Percentiles rank a stretch among this genome's conserved stretches.
Conservation (phyloP, 768 basidiomycete species). For the Pleurotus giganteus region DNA sequence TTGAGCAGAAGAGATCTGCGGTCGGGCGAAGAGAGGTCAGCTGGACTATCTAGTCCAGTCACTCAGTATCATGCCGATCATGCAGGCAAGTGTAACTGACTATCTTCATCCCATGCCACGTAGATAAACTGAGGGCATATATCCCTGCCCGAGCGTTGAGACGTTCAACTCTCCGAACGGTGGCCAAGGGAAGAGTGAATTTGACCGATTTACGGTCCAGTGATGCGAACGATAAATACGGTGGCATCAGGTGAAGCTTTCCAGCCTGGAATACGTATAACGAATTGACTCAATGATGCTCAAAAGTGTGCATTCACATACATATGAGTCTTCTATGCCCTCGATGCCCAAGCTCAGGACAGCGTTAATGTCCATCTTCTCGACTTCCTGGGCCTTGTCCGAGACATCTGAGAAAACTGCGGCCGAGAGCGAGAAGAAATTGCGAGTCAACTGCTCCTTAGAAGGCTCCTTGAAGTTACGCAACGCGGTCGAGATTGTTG, state of each 20-base stretch:
- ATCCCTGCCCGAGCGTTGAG: conserved; percentile 92
- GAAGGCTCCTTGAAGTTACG: conserved; percentile 92
- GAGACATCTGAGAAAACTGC: conserved; percentile 22
- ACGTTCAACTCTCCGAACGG: conserved; percentile 90
- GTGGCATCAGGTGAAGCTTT: conserved; percentile 83
- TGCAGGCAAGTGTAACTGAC: conserved; percentile 42
- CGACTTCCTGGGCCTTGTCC: conserved; percentile 38
- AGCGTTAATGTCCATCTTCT: conserved; percentile 86
- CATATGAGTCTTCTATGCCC: conserved; percentile 90
- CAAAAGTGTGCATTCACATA: conserved; percentile 42
- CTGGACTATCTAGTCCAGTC: conserved; percentile 71
- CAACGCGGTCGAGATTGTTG: conserved; percentile 83
- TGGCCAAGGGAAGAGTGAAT: conserved; percentile 89
- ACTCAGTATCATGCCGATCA: conserved; percentile 2
- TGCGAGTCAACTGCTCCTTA: conserved; percentile 79
- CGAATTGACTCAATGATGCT: conserved; percentile 4
- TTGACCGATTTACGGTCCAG: conserved; percentile 90
- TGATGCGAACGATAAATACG: conserved; percentile 88
- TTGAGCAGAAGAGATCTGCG: conserved; percentile 88
- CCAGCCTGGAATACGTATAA: conserved; percentile 61
- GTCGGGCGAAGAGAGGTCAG: conserved; percentile 91
- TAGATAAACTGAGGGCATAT: conserved; percentile 91
- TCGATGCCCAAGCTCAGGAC: conserved; percentile 77
- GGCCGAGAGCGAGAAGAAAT: conserved; percentile 84
- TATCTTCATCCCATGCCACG: conserved; percentile 94